Percentiles rank a stretch among this genome's conserved stretches.
Evolutionary conservation across 768 basidiomycete species (phyloP).

Genomic region (Boletus coccyginus): DNA sequence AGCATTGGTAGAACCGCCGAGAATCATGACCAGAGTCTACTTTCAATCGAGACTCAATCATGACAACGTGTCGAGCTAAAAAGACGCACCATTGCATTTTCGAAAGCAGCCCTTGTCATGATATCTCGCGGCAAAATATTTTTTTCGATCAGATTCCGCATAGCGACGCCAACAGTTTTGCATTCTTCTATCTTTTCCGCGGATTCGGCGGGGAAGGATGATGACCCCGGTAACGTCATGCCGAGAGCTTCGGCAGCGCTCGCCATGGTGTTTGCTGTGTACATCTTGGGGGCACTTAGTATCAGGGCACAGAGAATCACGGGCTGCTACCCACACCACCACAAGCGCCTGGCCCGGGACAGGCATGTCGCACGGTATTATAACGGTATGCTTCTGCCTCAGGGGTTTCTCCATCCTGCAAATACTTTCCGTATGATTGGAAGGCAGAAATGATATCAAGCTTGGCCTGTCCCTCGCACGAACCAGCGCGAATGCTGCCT

Average conservation of each 20-base stretch:
- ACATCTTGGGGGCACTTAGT: slow-evolving; percentile 61
- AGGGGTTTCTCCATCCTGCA: slow-evolving; percentile 83
- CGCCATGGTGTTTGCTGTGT: slow-evolving; percentile 98
- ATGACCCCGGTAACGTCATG: slow-evolving; percentile 96
- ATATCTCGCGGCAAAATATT: slow-evolving; percentile 93
- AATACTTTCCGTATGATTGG: slow-evolving; percentile 94
- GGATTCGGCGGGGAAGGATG: slow-evolving; percentile 93
- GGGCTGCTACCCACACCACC: slow-evolving; percentile 74
- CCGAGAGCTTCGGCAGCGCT: slow-evolving; percentile 93
- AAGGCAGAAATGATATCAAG: slow-evolving; percentile 97
- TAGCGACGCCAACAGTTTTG: slow-evolving; percentile 72
- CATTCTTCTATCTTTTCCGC: slow-evolving; percentile 86
- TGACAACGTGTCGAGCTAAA: slow-evolving; percentile 3
- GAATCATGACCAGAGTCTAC: slow-evolving; percentile 92
- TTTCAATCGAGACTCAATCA: slow-evolving; percentile 6
- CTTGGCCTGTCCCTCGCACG: slow-evolving; percentile 83
- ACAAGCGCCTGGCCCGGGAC: slow-evolving; percentile 97
- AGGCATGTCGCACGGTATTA: slow-evolving; percentile 87
- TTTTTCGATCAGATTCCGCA: slow-evolving; percentile 84
- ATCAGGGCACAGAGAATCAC: background rate
- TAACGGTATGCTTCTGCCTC: slow-evolving; percentile 83
- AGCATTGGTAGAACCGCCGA: slow-evolving; percentile 97
- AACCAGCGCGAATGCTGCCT: slow-evolving; percentile 90
- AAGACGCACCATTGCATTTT: slow-evolving; percentile 86
- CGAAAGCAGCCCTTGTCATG: slow-evolving; percentile 95